Conservation (phyloP, 371 early-diverging fungal species). For the Fennellomyces sp. region DNA sequence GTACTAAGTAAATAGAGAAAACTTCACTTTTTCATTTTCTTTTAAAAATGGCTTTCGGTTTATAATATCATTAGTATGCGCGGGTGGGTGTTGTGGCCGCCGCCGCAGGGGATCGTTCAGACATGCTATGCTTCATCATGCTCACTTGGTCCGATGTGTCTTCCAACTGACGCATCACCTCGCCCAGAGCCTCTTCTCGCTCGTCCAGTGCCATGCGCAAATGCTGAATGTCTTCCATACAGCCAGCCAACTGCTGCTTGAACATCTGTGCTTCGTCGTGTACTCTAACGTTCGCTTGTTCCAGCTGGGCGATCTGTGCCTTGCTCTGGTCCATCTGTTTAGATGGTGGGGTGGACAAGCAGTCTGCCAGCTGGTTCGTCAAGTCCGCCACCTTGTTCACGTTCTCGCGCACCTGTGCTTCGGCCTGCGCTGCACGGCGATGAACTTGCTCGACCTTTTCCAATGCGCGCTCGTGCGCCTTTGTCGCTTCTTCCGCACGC, state of each 20-base stretch:
- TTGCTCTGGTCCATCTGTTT: conserved; percentile 48
- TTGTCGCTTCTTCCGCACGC: conserved; percentile 51
- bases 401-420: conserved; percentile 42
- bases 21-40: not conserved
- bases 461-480: conserved; percentile 49
- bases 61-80: not conserved
- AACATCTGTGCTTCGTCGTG: conserved; percentile 53
- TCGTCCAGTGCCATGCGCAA: conserved; percentile 44
- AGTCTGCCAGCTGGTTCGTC: conserved; percentile 18
- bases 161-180: conserved; percentile 50
- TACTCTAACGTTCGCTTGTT: conserved; percentile 55
- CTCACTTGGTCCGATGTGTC: conserved; percentile 59
- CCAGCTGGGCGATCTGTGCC: conserved; percentile 56
- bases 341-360: not conserved
- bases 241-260: conserved; percentile 52
- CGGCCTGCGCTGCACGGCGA: conserved; percentile 40
- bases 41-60: not conserved
- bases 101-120: conserved; percentile 42
- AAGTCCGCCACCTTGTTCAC: conserved; percentile 25
- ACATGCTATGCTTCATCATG: conserved; percentile 62
- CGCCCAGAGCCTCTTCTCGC: conserved; percentile 51
- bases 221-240: conserved; percentile 50
- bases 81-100: conserved; percentile 1
- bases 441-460: conserved; percentile 46
- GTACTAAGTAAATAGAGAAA: conserved; percentile 6